Base-by-base conservation (phyloP, 2,329 filamentous ascomycete species). In the Xylariaceae sp. region DNA sequence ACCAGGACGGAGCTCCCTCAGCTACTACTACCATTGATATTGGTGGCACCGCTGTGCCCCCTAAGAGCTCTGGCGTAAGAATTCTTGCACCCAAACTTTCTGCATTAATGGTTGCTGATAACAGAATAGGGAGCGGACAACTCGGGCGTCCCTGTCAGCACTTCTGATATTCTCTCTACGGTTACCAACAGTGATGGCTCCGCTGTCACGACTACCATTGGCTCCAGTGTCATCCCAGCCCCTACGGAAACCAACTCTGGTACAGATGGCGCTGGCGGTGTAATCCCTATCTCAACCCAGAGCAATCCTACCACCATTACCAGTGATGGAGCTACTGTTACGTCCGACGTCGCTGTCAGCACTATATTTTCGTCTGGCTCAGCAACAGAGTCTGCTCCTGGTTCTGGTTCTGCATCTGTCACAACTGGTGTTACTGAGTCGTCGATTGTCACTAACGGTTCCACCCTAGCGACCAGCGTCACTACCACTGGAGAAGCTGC, bases 331-430 rank as follows among this genome's bases (percentile, higher is more conserved):
- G 51, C 50, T 10, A 52, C 46, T 40, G 12, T 60, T 40, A 52
- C 53, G 6, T 56, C 61, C 12, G 40, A 51, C 50, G 26, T 68
- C 19, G 41, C 48, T 16, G 61, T 63, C 9, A 69, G 67, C 57
- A 67, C 63, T 7, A 50, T 62, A 50, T 65, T 57, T 50, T 63
- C 64, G 10, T 56, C 54, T 20, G 54, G 47, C 20, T 57, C 65
- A 1, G 61, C 51, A n/a, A 62, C 65, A 18, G 59, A 37, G 14
- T 37, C 40, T 16, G 50, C 50, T 50, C 58, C 53, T 43, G 61
- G n/a, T n/a, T n/a, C 55, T 18, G 56, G 54, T n/a, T 66, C 66
- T 21, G 59, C 41, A 32, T 62, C 64, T 23, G 54, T 50, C 40
- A 64, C 44, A 14, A 60, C 58, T 19, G 50, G 60, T 29, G 59